Conservation (phyloP, 371 early-diverging fungal genomes). For the Mucor mucedo region DNA sequence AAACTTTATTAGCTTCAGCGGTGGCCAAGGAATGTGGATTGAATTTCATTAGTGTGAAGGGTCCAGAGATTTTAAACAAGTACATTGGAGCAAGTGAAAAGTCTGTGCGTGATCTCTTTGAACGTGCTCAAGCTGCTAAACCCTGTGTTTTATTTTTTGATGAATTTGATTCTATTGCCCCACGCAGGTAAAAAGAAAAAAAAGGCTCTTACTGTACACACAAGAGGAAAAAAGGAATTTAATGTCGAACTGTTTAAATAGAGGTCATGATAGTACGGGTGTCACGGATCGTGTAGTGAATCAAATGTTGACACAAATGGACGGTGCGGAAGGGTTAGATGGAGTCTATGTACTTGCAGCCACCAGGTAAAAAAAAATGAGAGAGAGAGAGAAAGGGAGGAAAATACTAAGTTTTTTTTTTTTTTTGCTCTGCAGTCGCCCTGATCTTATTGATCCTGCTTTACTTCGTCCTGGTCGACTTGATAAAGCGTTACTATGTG, state of each 20-base stretch:
- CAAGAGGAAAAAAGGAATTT: neutral
- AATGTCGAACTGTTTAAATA: conserved; percentile 22
- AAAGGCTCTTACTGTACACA: neutral
- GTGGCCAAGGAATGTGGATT: conserved; percentile 91
- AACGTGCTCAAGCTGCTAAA: conserved; percentile 88
- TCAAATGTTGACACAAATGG: conserved; percentile 95
- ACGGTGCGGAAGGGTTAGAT: conserved; percentile 92
- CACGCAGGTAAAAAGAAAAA: conserved; percentile 62
- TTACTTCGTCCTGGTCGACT: conserved; percentile 98
- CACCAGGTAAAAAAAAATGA: conserved; percentile 64
- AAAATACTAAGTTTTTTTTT: too few relatives aligned
- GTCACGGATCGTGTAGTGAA: conserved; percentile 96
- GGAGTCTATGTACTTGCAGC: conserved; percentile 95
- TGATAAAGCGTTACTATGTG: conserved; percentile 92
- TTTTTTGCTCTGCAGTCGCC: conserved; percentile 73
- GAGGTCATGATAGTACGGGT: conserved; percentile 92
- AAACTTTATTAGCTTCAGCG: conserved; percentile 93
- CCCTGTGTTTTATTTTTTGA: conserved; percentile 96
- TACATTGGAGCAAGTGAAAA: conserved; percentile 96
- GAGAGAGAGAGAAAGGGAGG: neutral
- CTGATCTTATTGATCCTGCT: conserved; percentile 98
- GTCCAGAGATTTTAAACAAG: conserved; percentile 96
- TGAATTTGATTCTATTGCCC: conserved; percentile 97
- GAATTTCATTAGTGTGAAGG: conserved; percentile 96
- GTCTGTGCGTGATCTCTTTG: conserved; percentile 90